Evolutionary conservation across 1,284 basidiomycete species (phyloP).

Genomic region (Microbotryum intermedium): DNA sequence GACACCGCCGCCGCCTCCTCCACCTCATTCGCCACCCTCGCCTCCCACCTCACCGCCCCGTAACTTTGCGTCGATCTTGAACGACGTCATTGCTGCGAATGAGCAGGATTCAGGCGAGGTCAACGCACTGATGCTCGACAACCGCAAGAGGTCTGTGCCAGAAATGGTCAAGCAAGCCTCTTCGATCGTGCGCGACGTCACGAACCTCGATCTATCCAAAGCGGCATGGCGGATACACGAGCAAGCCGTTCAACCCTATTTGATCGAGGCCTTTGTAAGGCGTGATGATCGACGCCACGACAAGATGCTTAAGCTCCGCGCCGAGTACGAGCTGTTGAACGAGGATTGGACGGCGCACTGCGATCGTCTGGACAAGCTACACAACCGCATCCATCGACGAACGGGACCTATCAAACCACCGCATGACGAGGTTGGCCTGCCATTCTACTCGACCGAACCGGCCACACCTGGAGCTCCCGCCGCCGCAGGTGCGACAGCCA

Average conservation of each 20-base stretch:
- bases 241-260: conserved; percentile 16
- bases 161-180: not conserved
- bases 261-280: conserved; percentile 15
- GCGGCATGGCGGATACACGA: conserved; percentile 13
- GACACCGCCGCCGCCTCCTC: not conserved
- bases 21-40: not conserved
- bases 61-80: not conserved
- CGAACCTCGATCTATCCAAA: not conserved
- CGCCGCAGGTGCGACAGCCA: conserved; percentile 19
- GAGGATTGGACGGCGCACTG: conserved; percentile 31
- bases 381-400: conserved; percentile 20
- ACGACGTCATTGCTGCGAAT: not conserved
- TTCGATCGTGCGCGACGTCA: not conserved
- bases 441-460: conserved; percentile 25
- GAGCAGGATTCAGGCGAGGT: not conserved
- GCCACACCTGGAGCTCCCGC: conserved; percentile 25
- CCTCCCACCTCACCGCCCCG: conserved; percentile 1
- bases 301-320: conserved; percentile 26
- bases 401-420: conserved; percentile 6
- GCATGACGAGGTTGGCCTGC: conserved; percentile 25
- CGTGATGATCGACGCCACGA: conserved; percentile 24
- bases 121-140: not conserved
- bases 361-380: conserved; percentile 28
- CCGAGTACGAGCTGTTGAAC: conserved; percentile 26
- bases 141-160: not conserved